phyloP scores from a whole-genome alignment of 1,284 basidiomycete species.

The Wolfiporia cocos region DNA sequence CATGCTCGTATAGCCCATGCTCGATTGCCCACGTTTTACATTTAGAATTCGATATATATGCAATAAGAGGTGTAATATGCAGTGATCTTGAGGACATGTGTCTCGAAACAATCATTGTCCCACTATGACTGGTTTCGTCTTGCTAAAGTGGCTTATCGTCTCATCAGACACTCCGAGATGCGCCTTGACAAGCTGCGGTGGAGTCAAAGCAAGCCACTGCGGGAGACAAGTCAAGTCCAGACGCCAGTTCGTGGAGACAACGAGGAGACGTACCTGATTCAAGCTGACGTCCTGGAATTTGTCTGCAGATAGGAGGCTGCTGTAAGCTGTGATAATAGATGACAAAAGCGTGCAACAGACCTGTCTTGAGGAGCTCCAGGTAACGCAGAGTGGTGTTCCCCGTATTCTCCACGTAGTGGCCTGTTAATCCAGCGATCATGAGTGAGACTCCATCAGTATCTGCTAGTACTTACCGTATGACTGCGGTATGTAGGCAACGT shows the following conservation, averaged over 20 bases:
- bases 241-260: not conserved
- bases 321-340: not conserved
- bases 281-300: slow-evolving; percentile 24
- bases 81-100: too few species aligned
- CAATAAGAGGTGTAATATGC: too few species aligned
- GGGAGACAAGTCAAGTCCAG: not conserved
- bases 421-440: slow-evolving; percentile 22
- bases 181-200: slow-evolving; percentile 34
- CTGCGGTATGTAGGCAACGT: slow-evolving; percentile 51
- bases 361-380: slow-evolving; percentile 58
- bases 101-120: slow-evolving; percentile 15
- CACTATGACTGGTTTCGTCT: slow-evolving; percentile 27
- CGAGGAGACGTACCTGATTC: slow-evolving; percentile 19
- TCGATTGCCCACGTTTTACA: too few species aligned
- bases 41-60: too few species aligned
- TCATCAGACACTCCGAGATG: slow-evolving; percentile 31
- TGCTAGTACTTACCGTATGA: slow-evolving; percentile 33
- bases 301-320: slow-evolving; percentile 9
- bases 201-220: slow-evolving; percentile 35
- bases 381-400: slow-evolving; percentile 54
- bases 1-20: too few species aligned
- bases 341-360: slow-evolving; percentile 19
- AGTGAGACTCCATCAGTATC: too few species aligned
- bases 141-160: slow-evolving; percentile 27
- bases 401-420: slow-evolving; percentile 67